These are phyloP conservation scores for Solanum ossicruentum DNA, from an alignment of 257 asterid species.

Conservation along the genomic window DNA sequence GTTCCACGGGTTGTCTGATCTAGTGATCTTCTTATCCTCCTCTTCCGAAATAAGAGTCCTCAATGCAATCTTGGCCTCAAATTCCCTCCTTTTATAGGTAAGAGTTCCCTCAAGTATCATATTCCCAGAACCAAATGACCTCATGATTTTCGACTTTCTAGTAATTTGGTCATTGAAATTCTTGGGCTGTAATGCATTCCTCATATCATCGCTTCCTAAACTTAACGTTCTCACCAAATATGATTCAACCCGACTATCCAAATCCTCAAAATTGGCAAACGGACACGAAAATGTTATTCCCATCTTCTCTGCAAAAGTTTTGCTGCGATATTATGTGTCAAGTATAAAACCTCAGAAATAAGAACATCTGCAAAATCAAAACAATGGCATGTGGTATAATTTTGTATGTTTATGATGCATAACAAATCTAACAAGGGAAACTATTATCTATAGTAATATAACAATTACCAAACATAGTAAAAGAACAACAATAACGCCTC, in stretches of 20 bases:
- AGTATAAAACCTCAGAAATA: neutral
- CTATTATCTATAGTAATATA: neutral
- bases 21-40: slow-evolving; percentile 4
- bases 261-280: slow-evolving; percentile 20
- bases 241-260: slow-evolving; percentile 27
- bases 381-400: neutral
- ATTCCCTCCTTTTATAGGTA: slow-evolving; percentile 31
- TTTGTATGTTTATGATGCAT: neutral
- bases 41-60: slow-evolving; percentile 8
- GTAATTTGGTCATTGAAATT: slow-evolving; percentile 26
- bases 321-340: neutral
- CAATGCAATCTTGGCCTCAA: slow-evolving; percentile 31
- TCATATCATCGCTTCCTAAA: slow-evolving; percentile 17
- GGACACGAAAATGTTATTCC: slow-evolving; percentile 44
- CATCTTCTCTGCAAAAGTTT: slow-evolving; percentile 29
- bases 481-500: neutral
- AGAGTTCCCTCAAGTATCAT: slow-evolving; percentile 43
- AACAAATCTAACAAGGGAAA: neutral
- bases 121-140: slow-evolving; percentile 30
- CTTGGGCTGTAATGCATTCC: slow-evolving; percentile 11
- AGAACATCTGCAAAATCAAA: neutral
- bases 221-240: slow-evolving; percentile 25
- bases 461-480: neutral
- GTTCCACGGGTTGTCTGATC: neutral
- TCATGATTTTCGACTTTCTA: slow-evolving; percentile 7